A percentile compares a stretch with the other conserved stretches of the same genome.
Evolutionary conservation across 176 grass and related monocot species (phyloP).

Genomic region (Eremochloa ophiuroides): DNA sequence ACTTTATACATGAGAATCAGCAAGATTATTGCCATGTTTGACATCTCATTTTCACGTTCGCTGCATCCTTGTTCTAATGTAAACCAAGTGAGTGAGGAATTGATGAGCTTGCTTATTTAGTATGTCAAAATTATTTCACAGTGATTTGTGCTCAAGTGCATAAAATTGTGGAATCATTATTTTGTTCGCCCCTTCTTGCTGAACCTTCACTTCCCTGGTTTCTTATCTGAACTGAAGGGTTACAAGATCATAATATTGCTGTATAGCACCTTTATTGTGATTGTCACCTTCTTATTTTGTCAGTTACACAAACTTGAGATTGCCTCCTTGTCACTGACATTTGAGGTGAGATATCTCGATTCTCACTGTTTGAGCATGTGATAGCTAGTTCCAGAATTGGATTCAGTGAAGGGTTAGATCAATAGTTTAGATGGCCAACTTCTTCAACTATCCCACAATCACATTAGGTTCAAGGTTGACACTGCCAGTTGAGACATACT

Average conservation of each 20-base stretch:
- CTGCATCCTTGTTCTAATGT: not conserved
- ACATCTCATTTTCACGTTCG: not conserved
- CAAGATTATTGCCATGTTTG: not conserved
- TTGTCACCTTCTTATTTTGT: not conserved
- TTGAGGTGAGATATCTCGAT: not conserved
- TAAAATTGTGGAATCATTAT: not conserved
- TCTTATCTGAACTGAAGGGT: no score
- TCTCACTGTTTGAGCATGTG: not conserved
- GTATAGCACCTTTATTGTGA: constrained; percentile 7
- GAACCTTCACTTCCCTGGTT: no score
- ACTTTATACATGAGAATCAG: not conserved
- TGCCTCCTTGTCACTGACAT: not conserved
- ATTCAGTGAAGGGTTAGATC: not conserved
- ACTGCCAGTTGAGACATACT: not conserved
- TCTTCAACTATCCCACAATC: not conserved
- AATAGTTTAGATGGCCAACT: not conserved
- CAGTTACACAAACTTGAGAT: not conserved
- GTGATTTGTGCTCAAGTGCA: not conserved
- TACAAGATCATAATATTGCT: not conserved
- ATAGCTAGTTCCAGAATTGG: not conserved
- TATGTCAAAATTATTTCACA: not conserved
- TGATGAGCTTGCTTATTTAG: not conserved
- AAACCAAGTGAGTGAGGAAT: not conserved
- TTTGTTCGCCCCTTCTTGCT: no score
- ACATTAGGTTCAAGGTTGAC: not conserved